phyloP scores from a whole-genome alignment of 192 early-diverging fungal species.

The Backusella macrospora region DNA sequence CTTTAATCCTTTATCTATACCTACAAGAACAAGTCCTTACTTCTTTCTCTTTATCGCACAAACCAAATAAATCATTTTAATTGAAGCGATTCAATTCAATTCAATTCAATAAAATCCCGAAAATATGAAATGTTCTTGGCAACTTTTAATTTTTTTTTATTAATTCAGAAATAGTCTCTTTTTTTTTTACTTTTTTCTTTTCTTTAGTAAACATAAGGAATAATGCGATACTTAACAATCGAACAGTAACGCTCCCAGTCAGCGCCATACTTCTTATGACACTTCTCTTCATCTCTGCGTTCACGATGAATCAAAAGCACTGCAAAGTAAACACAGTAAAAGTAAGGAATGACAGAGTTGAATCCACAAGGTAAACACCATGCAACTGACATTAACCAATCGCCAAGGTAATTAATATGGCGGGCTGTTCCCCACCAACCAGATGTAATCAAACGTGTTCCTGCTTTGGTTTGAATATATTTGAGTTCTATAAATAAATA shows the following conservation, averaged over 20 bases:
- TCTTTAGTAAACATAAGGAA: constrained; percentile 61
- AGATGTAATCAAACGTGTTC: constrained; percentile 75
- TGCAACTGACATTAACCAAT: constrained; percentile 90
- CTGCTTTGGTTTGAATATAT: constrained; percentile 82
- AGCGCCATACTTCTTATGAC: constrained; percentile 88
- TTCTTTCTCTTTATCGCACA: no score
- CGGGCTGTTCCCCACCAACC: constrained; percentile 96
- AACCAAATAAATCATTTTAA: not conserved
- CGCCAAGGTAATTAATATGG: constrained; percentile 93
- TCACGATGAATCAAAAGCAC: constrained; percentile 90
- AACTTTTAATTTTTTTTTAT: not conserved
- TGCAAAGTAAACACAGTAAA: constrained; percentile 91
- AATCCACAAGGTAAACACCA: constrained; percentile 92
- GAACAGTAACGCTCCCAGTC: constrained; percentile 92
- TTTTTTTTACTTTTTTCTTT: not conserved
- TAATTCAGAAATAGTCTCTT: not conserved
- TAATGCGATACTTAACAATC: constrained; percentile 80
- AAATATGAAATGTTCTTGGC: not conserved
- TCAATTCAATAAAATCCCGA: not conserved
- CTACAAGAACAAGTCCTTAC: no score
- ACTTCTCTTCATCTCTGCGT: constrained; percentile 86
- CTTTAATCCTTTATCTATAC: no score
- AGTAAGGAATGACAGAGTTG: constrained; percentile 84
- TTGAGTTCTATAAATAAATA: constrained; percentile 58
- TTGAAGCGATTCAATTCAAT: not conserved